phyloP scores from a whole-genome alignment of 1,139 yeast species.

The Suhomyces choctaworum region DNA sequence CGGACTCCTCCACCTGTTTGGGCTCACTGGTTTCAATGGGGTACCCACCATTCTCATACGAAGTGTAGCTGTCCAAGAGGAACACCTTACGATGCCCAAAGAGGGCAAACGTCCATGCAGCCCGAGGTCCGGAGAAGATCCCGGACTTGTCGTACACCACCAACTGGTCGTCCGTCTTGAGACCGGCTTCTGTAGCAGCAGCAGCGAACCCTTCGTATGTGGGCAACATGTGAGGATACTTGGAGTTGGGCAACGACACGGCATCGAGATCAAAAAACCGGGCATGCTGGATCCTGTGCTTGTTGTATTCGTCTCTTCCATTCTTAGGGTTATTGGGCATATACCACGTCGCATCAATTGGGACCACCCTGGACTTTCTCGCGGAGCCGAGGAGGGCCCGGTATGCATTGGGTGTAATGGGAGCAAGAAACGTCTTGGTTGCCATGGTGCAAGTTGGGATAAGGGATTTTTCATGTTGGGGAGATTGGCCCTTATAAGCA shows the following conservation, averaged over 20 bases:
- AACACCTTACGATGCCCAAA: slow-evolving; percentile 72
- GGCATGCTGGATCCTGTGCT: slow-evolving; percentile 63
- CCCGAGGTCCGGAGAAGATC: slow-evolving; percentile 84
- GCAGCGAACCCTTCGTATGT: slow-evolving; percentile 51
- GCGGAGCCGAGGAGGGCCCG: slow-evolving; percentile 20
- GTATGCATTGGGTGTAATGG: slow-evolving; percentile 24
- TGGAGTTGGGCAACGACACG: slow-evolving; percentile 55
- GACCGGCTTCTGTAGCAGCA: slow-evolving; percentile 51
- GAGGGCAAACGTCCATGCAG: slow-evolving; percentile 81
- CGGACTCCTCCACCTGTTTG: slow-evolving; percentile 10
- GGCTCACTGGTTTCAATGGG: slow-evolving; percentile 28
- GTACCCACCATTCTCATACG: slow-evolving; percentile 38
- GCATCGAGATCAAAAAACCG: slow-evolving; percentile 80
- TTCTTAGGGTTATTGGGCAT: slow-evolving; percentile 71
- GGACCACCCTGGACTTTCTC: slow-evolving; percentile 45
- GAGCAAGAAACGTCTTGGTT: slow-evolving; percentile 10
- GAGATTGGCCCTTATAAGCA: not conserved
- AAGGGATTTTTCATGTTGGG: too few relatives aligned
- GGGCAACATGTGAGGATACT: slow-evolving; percentile 92
- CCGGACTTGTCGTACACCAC: slow-evolving; percentile 88
- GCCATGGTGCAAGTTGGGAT: slow-evolving; percentile 5
- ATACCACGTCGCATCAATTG: slow-evolving; percentile 91
- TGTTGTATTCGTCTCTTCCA: slow-evolving; percentile 57
- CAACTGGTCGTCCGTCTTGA: slow-evolving; percentile 52
- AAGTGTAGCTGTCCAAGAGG: slow-evolving; percentile 67